Base-by-base conservation (phyloP, 2,329 filamentous ascomycete genomes). In the Macrophomina tecta region DNA sequence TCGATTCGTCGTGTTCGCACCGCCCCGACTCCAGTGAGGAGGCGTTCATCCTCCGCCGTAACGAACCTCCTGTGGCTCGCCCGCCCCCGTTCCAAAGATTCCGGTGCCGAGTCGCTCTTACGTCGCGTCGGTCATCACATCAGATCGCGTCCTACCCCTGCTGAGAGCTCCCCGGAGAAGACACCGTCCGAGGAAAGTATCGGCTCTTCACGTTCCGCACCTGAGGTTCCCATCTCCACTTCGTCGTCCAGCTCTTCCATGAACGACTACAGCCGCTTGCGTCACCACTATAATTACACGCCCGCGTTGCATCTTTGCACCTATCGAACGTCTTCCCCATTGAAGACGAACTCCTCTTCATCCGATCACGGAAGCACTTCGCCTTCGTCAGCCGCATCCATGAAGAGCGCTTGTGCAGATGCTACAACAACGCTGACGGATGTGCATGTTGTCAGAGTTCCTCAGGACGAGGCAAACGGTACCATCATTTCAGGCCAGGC, bases 401-500 rank as follows among this genome's bases (percentile, higher is more conserved):
- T 56, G 4, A 78, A 74, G 63, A 70, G 75, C 49, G 69, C 40
- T 28, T 67, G 65, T 28, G 76, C 75, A 23, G 70, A 72, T 38
- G 69, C 75, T 28, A 75, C 74, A 5, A 65, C 73, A 6, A 79
- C 76, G 5, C 69, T 72, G 4, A 75, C 77, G 1, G 76, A 77
- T 67, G 75, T 78, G 3, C 76, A 78, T 64, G 72, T 77, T 23
- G 69, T 78, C 38, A 71, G 75, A 3, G 70, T 74, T 40, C 65
- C 74, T 16, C 73, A 74, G 5, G 12, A 32, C 69, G 66, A 62
- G n/a, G 9, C 55, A 2, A 65, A 61, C 1, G 64, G 66, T 5
- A 11, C 40, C 3, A 32, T 56, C 18, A 36, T 46, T 23, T n/a
- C 64, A 12, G 64, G 68, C 12, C 49, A 70, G 5, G 60, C 52